These are phyloP conservation scores for Mortierella alpina DNA, from an alignment of 192 early-diverging fungal genomes.

Conservation along the genomic window DNA sequence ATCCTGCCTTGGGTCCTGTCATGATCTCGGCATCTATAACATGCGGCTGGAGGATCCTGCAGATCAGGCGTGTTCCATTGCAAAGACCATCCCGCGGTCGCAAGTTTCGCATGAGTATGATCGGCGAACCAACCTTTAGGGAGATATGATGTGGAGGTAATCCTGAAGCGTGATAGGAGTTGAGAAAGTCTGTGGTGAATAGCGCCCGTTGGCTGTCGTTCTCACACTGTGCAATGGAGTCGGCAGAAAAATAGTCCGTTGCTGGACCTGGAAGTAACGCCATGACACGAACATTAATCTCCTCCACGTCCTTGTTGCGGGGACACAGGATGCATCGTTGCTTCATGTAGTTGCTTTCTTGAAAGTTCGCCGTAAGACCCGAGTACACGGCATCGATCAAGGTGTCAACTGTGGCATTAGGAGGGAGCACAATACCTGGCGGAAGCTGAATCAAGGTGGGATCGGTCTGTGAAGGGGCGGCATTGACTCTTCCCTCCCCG, in stretches of 20 bases:
- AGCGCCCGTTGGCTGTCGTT: no score
- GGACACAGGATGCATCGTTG: conserved; percentile 13
- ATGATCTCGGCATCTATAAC: conserved; percentile 16
- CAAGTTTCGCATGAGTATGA: conserved; percentile 11
- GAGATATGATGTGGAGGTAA: conserved; percentile 10
- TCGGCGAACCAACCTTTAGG: conserved; percentile 1
- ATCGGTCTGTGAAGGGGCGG: background rate
- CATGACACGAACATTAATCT: conserved; percentile 15
- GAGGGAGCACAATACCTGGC: conserved; percentile 10
- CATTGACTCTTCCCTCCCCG: conserved; percentile 2
- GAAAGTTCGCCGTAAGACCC: conserved; percentile 1
- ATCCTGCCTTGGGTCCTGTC: conserved; percentile 6
- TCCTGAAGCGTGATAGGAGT: background rate
- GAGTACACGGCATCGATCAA: conserved; percentile 25
- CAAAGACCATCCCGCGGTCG: background rate
- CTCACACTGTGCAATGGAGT: no score
- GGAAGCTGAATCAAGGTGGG: conserved; percentile 8
- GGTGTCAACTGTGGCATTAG: background rate
- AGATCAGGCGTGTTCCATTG: conserved; percentile 22
- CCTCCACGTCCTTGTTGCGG: conserved; percentile 27
- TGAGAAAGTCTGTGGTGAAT: conserved; percentile 3
- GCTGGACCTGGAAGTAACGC: background rate
- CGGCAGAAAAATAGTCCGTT: background rate
- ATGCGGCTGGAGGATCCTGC: background rate
- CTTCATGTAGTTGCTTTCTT: background rate